These are phyloP conservation scores for Ligustrum vulgare DNA, from an alignment of 257 asterid genomes.

Conservation along the genomic window DNA sequence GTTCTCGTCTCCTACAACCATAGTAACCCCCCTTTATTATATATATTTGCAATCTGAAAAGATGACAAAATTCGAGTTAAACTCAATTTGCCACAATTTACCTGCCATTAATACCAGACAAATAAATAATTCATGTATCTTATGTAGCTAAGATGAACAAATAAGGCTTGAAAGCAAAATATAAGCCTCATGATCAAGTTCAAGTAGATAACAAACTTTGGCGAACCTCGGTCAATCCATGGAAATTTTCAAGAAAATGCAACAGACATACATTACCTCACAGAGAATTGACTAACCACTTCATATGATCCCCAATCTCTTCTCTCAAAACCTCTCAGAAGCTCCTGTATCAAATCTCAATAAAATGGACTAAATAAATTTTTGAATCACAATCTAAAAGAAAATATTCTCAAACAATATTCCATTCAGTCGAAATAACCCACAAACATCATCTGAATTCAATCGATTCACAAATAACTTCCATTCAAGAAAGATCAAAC, in stretches of 20 bases:
- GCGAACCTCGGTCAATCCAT: conserved; percentile 29
- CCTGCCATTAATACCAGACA: conserved; percentile 30
- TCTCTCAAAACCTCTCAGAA: conserved; percentile 30
- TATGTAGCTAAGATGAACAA: background rate
- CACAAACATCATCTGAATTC: background rate
- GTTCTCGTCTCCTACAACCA: conserved; percentile 47
- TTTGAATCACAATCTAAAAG: background rate
- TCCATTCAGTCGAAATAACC: background rate
- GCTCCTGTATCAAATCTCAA: background rate
- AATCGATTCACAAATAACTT: background rate
- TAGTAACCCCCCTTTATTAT: conserved; percentile 21
- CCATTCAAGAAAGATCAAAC: background rate
- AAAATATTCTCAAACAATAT: too few species aligned
- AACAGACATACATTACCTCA: conserved; percentile 36
- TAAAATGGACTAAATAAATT: background rate
- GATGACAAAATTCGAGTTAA: conserved; percentile 21
- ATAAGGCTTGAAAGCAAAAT: conserved; percentile 6
- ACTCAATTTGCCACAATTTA: conserved; percentile 31
- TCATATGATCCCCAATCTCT: conserved; percentile 43
- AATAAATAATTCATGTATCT: conserved; percentile 10
- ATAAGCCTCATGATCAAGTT: background rate
- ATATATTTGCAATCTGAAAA: conserved; percentile 19
- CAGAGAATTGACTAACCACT: conserved; percentile 34
- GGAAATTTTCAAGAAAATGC: conserved; percentile 29
- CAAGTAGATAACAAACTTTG: background rate